Conservation (phyloP, 306 rosid genomes). For the Oemleria cerasiformis region DNA sequence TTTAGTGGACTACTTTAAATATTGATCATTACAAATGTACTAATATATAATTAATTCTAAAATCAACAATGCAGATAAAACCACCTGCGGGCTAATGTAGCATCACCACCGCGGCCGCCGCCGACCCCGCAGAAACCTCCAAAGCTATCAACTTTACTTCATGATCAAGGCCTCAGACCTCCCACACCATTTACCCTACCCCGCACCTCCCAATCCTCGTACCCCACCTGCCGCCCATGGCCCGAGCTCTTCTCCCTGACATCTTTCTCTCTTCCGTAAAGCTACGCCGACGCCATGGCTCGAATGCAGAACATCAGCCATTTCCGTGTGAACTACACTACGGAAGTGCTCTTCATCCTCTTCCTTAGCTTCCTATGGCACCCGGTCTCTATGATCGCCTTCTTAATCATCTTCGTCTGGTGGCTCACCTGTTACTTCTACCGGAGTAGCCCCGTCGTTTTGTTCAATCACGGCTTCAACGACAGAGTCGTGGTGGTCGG, state of each 20-base stretch:
- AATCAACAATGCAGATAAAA: constrained; percentile 21
- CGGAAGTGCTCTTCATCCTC: constrained; percentile 40
- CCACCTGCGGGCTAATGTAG: constrained; percentile 27
- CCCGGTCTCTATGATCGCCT: constrained; percentile 49
- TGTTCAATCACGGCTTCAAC: constrained; percentile 25
- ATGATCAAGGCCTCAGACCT: constrained; percentile 17
- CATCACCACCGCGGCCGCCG: constrained; percentile 10
- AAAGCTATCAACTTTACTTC: constrained; percentile 24
- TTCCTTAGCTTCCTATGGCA: constrained; percentile 57
- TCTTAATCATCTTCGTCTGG: constrained; percentile 30
- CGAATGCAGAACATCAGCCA: constrained; percentile 38
- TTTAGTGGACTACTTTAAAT: too few species aligned
- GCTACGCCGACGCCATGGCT: constrained; percentile 38
- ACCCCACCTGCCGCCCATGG: constrained; percentile 51
- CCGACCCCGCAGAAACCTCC: constrained; percentile 7
- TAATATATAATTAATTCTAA: too few species aligned
- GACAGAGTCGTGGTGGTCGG: constrained; percentile 38
- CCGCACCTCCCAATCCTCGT: background rate
- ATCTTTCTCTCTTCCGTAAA: constrained; percentile 27
- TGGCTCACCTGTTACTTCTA: constrained; percentile 51
- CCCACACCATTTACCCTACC: background rate
- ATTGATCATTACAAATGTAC: too few species aligned
- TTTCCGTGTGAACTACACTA: constrained; percentile 46
- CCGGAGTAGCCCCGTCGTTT: constrained; percentile 33
- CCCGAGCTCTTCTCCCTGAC: constrained; percentile 34